Percentiles rank a stretch among this genome's conserved stretches.
These are phyloP conservation scores for Penicillium samsonianum DNA, from an alignment of 495 filamentous ascomycete genomes.

Conservation along the genomic window DNA sequence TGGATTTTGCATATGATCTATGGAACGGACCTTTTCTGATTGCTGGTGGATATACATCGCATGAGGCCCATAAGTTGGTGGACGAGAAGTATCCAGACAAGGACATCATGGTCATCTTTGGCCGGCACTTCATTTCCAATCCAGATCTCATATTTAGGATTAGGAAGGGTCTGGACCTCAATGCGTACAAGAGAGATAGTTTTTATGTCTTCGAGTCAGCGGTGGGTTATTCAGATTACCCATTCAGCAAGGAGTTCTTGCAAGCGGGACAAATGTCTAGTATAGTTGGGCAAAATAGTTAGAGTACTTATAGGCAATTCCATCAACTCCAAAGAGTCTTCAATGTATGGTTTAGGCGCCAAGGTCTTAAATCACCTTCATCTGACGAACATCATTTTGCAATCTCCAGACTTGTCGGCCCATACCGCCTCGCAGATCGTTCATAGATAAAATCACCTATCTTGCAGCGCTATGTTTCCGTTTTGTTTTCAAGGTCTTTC, in stretches of 20 bases:
- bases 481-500: not conserved
- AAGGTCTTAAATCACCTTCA: not conserved
- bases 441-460: not conserved
- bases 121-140: conserved; percentile 63
- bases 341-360: not conserved
- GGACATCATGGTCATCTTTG: conserved; percentile 56
- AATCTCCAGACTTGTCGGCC: not conserved
- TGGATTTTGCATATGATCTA: conserved; percentile 1
- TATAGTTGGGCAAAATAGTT: not conserved
- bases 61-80: conserved; percentile 43
- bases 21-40: conserved; percentile 48
- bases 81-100: conserved; percentile 51
- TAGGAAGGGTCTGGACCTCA: conserved; percentile 39
- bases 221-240: conserved; percentile 20
- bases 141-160: conserved; percentile 65
- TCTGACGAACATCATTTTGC: not conserved
- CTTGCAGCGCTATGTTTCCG: not conserved
- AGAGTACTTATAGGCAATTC: not conserved
- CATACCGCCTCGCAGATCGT: not conserved
- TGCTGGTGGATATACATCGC: conserved; percentile 56
- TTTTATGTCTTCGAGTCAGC: conserved; percentile 13
- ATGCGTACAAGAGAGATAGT: conserved; percentile 14
- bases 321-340: not conserved
- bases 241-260: conserved; percentile 12
- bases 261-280: not conserved